Evolutionary conservation across 345 rosid genomes (phyloP).

Genomic region (Cardamine occulta): DNA sequence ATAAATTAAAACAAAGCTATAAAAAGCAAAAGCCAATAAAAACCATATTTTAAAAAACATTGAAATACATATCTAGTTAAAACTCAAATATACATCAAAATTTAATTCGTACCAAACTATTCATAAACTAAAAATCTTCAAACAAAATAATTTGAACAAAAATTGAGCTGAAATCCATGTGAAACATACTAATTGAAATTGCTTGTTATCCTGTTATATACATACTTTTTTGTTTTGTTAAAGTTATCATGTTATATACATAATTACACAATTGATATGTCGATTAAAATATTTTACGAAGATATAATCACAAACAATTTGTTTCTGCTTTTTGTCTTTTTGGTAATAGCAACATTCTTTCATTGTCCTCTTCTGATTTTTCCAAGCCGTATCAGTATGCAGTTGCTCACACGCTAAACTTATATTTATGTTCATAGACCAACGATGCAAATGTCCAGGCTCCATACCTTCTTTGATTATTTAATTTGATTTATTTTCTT

Average conservation of each 20-base stretch:
- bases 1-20: too few species aligned
- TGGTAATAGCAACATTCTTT: conserved; percentile 26
- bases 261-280: background rate
- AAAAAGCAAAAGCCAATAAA: background rate
- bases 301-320: background rate
- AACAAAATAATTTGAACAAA: background rate
- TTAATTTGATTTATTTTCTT: conserved; percentile 9
- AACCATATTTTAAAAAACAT: background rate
- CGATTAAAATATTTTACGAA: background rate
- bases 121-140: background rate
- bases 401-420: conserved; percentile 42
- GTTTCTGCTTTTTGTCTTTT: conserved; percentile 31
- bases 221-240: too few species aligned
- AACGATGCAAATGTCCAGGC: conserved; percentile 15
- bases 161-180: background rate
- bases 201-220: background rate
- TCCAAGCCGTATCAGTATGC: conserved; percentile 27
- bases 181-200: background rate
- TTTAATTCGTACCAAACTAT: background rate
- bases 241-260: background rate
- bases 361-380: conserved; percentile 21
- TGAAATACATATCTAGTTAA: background rate
- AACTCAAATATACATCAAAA: too few species aligned
- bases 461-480: background rate
- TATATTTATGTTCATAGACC: background rate